Evolutionary conservation across 352 stramenopile genomes (phyloP).

Genomic region (Phytopythium kandeliae): DNA sequence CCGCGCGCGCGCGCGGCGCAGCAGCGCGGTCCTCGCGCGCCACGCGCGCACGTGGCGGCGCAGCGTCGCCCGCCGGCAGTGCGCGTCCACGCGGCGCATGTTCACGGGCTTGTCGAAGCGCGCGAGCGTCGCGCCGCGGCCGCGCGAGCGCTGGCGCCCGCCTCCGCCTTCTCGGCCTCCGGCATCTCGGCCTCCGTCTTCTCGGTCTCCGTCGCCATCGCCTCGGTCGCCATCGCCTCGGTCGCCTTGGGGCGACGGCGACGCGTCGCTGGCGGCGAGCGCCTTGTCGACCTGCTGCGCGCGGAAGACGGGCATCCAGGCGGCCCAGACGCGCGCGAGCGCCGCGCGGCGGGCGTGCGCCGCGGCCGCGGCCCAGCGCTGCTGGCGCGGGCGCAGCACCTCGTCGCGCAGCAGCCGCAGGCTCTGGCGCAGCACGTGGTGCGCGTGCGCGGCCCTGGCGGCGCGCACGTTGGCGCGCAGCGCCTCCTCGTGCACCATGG

Average conservation of each 20-base stretch:
- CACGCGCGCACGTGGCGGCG: conserved; percentile 57
- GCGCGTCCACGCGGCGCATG: conserved; percentile 59
- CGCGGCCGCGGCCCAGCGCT: conserved; percentile 24
- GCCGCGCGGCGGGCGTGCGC: conserved; percentile 27
- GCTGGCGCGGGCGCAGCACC: conserved; percentile 41
- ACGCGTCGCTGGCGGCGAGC: background rate
- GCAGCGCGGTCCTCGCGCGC: conserved; percentile 35
- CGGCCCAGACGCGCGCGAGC: conserved; percentile 20
- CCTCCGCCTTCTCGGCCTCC: background rate
- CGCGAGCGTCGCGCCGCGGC: conserved; percentile 41
- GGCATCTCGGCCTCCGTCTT: no score
- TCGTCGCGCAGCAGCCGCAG: conserved; percentile 38
- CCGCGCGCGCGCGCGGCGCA: conserved; percentile 48
- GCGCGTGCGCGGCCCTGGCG: conserved; percentile 26
- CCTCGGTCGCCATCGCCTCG: no score
- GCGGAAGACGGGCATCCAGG: conserved; percentile 46
- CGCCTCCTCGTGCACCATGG: conserved; percentile 80
- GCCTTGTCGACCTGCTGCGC: conserved; percentile 55
- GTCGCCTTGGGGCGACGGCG: no score
- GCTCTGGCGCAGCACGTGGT: conserved; percentile 37
- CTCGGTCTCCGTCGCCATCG: no score
- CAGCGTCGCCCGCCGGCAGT: conserved; percentile 42
- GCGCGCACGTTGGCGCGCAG: conserved; percentile 70
- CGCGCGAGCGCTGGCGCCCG: background rate
- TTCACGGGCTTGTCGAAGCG: conserved; percentile 69